A percentile compares a stretch with the other conserved stretches of the same genome.
Evolutionary conservation across 2,329 filamentous ascomycete species (phyloP).

Genomic region (Huntiella moniliformis): DNA sequence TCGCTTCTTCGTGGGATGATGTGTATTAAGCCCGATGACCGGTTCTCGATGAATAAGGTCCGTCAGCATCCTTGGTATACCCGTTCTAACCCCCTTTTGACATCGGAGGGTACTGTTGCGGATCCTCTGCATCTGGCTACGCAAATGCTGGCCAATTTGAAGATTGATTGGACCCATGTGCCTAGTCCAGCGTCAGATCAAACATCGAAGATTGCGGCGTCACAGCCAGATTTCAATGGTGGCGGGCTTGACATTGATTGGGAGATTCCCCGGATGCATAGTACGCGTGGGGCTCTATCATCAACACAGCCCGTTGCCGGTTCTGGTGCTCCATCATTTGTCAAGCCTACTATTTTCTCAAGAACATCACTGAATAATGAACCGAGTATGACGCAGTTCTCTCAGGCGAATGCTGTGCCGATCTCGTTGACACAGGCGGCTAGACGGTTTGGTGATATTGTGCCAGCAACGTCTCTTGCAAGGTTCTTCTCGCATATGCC

Average conservation of each 20-base stretch:
- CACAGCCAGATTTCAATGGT: conserved; percentile 37
- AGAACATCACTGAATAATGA: conserved; percentile 61
- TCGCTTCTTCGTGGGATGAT: conserved; percentile 89
- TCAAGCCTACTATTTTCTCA: conserved; percentile 19
- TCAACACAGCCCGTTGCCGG: conserved; percentile 29
- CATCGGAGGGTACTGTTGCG: conserved; percentile 50
- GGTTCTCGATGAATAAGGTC: conserved; percentile 75
- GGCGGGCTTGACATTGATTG: conserved; percentile 66
- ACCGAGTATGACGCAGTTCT: conserved; percentile 74
- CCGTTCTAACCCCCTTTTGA: conserved; percentile 57
- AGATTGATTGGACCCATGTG: conserved; percentile 50
- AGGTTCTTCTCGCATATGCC: conserved; percentile 80
- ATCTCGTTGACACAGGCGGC: conserved; percentile 78
- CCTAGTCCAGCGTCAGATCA: conserved; percentile 25
- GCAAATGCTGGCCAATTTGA: conserved; percentile 78
- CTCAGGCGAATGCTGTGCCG: conserved; percentile 56
- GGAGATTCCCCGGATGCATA: conserved; percentile 52
- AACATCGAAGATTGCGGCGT: conserved; percentile 29
- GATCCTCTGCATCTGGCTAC: conserved; percentile 80
- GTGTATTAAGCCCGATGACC: conserved; percentile 51
- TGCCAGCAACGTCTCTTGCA: conserved; percentile 70
- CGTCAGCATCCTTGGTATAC: conserved; percentile 92
- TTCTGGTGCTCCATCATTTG: neutral
- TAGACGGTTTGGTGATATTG: conserved; percentile 73
- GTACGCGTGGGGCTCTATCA: conserved; percentile 22